These are phyloP conservation scores for Calvatia gigantea DNA, from an alignment of 768 basidiomycete genomes.

Conservation along the genomic window DNA sequence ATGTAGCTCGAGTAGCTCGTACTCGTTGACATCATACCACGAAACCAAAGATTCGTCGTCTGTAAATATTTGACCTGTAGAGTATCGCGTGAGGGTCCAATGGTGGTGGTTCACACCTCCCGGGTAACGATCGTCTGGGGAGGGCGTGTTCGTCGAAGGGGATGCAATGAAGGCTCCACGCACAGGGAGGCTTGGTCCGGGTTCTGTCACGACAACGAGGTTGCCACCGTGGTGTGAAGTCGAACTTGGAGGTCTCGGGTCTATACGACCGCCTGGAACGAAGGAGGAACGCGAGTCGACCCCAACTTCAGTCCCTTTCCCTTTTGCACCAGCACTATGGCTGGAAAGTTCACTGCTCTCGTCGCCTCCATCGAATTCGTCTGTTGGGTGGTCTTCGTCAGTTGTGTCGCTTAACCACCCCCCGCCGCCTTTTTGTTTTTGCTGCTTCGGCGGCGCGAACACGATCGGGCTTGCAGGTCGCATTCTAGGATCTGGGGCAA, in stretches of 20 bases:
- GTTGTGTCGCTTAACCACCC: constrained; percentile 12
- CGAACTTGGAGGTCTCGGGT: neutral
- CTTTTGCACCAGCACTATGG: neutral
- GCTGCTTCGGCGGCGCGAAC: constrained; percentile 28
- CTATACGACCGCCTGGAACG: constrained; percentile 3
- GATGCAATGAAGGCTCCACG: too few relatives aligned
- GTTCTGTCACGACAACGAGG: too few relatives aligned
- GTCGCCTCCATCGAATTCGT: neutral
- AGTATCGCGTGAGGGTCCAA: constrained; percentile 59
- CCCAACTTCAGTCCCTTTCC: neutral
- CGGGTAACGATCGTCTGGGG: constrained; percentile 12
- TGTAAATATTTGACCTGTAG: constrained; percentile 59
- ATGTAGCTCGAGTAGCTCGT: constrained; percentile 74
- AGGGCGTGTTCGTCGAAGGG: neutral
- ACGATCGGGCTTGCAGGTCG: constrained; percentile 41
- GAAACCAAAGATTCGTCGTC: constrained; percentile 58
- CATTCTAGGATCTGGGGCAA: constrained; percentile 45
- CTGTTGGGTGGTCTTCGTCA: too few relatives aligned
- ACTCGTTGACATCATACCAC: constrained; percentile 57
- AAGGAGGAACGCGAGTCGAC: neutral
- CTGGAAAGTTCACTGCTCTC: neutral
- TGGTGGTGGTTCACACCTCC: constrained; percentile 2
- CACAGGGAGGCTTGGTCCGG: too few relatives aligned
- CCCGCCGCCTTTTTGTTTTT: constrained; percentile 12
- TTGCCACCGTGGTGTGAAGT: neutral